These are phyloP conservation scores for Myriosclerotinia curreyana DNA, from an alignment of 2,329 filamentous ascomycete genomes.

Conservation along the genomic window DNA sequence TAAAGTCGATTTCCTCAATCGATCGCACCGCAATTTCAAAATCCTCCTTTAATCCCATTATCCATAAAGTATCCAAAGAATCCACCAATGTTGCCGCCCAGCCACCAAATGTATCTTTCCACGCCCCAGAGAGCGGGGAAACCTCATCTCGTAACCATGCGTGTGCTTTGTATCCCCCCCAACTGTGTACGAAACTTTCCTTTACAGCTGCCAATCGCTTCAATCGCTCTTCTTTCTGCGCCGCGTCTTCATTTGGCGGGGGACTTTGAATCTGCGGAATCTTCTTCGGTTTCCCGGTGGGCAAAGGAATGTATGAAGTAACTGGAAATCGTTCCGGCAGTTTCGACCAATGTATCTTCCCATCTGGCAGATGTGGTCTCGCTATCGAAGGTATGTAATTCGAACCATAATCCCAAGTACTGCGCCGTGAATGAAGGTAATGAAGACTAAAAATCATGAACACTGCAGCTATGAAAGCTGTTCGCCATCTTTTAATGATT, in stretches of 20 bases:
- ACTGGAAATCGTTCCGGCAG: constrained; percentile 36
- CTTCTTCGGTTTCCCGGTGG: constrained; percentile 30
- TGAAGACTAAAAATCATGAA: constrained; percentile 33
- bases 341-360: constrained; percentile 49
- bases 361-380: constrained; percentile 47
- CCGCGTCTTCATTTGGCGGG: constrained; percentile 29
- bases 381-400: constrained; percentile 25
- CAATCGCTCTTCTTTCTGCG: constrained; percentile 30
- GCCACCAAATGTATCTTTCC: constrained; percentile 80
- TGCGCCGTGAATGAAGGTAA: constrained; percentile 30
- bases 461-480: constrained; percentile 28
- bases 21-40: constrained; percentile 73
- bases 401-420: constrained; percentile 26
- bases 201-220: constrained; percentile 33
- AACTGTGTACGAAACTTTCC: constrained; percentile 48
- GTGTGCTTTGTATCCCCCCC: constrained; percentile 75
- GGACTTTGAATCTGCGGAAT: constrained; percentile 35
- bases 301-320: constrained; percentile 33
- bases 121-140: constrained; percentile 63
- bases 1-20: constrained; percentile 77
- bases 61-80: constrained; percentile 79
- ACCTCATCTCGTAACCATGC: constrained; percentile 90
- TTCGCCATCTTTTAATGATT: constrained; percentile 34
- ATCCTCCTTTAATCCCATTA: constrained; percentile 75
- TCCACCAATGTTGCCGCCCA: constrained; percentile 90